Base-by-base conservation (phyloP, 192 early-diverging fungal genomes). In the Geranomyces variabilis region DNA sequence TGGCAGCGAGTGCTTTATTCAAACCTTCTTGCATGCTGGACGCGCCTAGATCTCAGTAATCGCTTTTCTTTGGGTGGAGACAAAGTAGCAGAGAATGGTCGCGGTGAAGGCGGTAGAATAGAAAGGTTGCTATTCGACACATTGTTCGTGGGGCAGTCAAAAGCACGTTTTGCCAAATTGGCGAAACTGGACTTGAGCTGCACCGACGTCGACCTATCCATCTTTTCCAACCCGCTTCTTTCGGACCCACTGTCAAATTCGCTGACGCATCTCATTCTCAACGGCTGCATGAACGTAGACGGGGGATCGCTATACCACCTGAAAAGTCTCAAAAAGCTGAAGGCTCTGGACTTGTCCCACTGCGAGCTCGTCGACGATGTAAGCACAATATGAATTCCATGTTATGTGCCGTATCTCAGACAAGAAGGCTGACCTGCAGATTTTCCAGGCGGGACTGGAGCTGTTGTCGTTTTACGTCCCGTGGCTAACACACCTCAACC, bases 341-440 rank as follows among this genome's bases (percentile, higher is more conserved):
- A 10, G 14, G 78, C 75, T 8, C 60, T 83, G 30, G 82, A 83
- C 53, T 29, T 80, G 21, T 71, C 71, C 6, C 82, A 83, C 56
- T 83, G 82, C 53, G 79, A 81, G 44, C 31, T 58, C 15, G 68
- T 83, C 26, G 79, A 80, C 55, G 76, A 80, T 57, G 33, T 73
- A 26, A 31, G 68, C 60, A n/a, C 41, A 3, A 41, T 41, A 3
- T 24, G 5, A 41, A 41, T 10, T 10, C 36, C 0, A 48, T 3
- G 36, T 41, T 41, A 41, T n/a, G n/a, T n/a, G n/a, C n/a, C n/a
- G n/a, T n/a, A n/a, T n/a, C n/a, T n/a, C n/a, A n/a, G n/a, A n/a
- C n/a, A 47, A 47, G 46, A 13, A 19, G 2, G 21, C 30, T 43
- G 26, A 21, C 33, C 60, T 43, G 10, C 31, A n/a, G n/a, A n/a